phyloP scores from a whole-genome alignment of 768 basidiomycete species.

The Postia placenta region DNA sequence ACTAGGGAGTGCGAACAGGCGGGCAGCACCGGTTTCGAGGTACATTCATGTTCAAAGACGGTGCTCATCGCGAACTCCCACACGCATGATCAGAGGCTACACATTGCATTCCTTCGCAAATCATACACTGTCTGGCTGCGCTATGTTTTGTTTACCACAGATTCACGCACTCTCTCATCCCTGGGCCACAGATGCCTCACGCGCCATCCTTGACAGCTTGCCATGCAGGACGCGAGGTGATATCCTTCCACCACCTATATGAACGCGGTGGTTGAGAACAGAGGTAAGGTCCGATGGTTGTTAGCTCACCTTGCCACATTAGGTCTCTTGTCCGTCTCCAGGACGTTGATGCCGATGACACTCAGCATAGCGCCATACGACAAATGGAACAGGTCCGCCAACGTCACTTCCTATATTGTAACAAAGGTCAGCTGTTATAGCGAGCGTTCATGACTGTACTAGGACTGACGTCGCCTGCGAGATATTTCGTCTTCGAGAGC shows the following conservation, averaged over 20 bases:
- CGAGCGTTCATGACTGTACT: neutral
- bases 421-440: neutral
- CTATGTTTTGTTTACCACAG: too few relatives aligned
- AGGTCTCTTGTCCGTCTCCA: conserved; percentile 28
- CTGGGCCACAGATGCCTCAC: neutral
- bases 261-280: neutral
- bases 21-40: too few relatives aligned
- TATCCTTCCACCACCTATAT: conserved; percentile 46
- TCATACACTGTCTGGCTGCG: too few relatives aligned
- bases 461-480: conserved; percentile 29
- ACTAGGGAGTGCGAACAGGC: too few relatives aligned
- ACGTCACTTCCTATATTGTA: conserved; percentile 34
- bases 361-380: conserved; percentile 34
- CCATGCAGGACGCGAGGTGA: conserved; percentile 42
- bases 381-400: conserved; percentile 56
- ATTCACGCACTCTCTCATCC: too few relatives aligned
- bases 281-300: neutral
- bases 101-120: too few relatives aligned
- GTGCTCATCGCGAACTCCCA: too few relatives aligned
- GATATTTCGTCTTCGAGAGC: conserved; percentile 24
- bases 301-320: conserved; percentile 36
- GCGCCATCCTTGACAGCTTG: conserved; percentile 35
- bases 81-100: too few relatives aligned
- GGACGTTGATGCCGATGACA: conserved; percentile 18
- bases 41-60: too few relatives aligned